Conservation (phyloP, 2,329 filamentous ascomycete genomes). For the Aureobasidium sp. region DNA sequence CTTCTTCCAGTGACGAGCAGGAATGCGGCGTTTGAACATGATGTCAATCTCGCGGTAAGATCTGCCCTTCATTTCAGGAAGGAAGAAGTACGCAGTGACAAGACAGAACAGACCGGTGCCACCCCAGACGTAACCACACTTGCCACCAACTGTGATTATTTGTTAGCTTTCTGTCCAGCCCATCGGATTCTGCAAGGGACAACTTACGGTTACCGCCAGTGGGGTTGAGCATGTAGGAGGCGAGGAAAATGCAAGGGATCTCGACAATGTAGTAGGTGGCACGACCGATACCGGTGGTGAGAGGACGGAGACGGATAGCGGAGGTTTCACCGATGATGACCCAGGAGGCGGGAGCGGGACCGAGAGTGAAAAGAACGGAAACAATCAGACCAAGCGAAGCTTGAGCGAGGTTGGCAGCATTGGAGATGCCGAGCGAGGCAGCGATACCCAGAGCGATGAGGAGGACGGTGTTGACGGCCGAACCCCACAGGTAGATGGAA, state of each 20-base stretch:
- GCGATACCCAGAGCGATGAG: constrained; percentile 53
- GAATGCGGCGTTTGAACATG: constrained; percentile 46
- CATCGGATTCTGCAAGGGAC: background rate
- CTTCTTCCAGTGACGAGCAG: constrained; percentile 48
- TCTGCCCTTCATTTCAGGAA: constrained; percentile 51
- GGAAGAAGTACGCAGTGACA: constrained; percentile 35
- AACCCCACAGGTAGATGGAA: constrained; percentile 56
- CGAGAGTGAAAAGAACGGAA: constrained; percentile 56
- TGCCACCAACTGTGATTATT: constrained; percentile 33
- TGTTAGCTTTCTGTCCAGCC: constrained; percentile 22
- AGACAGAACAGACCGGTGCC: constrained; percentile 50
- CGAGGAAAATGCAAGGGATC: constrained; percentile 58
- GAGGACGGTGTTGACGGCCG: constrained; percentile 45
- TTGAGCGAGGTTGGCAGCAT: constrained; percentile 44
- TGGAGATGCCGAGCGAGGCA: constrained; percentile 39
- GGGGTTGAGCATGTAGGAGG: constrained; percentile 54
- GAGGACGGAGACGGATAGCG: constrained; percentile 53
- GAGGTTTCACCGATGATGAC: constrained; percentile 62
- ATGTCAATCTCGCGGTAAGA: constrained; percentile 57
- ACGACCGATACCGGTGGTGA: constrained; percentile 59
- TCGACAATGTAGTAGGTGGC: constrained; percentile 56
- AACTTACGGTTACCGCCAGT: constrained; percentile 24
- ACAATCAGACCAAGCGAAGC: constrained; percentile 57
- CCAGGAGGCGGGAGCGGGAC: constrained; percentile 56
- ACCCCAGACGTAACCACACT: constrained; percentile 54